phyloP scores from a whole-genome alignment of 257 asterid species.

The Primulina huaijiensis region DNA sequence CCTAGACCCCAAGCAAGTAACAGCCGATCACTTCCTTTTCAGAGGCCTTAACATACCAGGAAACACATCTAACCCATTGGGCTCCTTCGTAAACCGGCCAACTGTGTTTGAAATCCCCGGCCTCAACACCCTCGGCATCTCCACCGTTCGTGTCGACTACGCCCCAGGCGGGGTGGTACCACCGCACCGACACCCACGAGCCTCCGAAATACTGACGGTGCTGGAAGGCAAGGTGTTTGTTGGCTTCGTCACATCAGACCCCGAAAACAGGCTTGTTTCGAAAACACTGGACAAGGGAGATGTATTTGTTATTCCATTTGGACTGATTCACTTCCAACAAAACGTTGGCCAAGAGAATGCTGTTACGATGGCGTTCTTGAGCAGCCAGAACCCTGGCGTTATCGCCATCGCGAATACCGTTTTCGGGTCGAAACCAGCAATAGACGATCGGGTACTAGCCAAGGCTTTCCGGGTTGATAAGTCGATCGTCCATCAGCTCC shows the following conservation, averaged over 20 bases:
- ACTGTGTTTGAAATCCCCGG: slow-evolving; percentile 47
- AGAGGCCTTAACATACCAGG: slow-evolving; percentile 39
- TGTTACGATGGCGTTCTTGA: slow-evolving; percentile 42
- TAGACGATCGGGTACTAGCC: slow-evolving; percentile 32
- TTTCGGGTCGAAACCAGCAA: slow-evolving; percentile 39
- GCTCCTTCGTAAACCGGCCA: slow-evolving; percentile 39
- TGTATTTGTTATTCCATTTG: slow-evolving; percentile 42
- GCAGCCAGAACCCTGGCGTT: slow-evolving; percentile 48
- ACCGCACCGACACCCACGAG: slow-evolving; percentile 51
- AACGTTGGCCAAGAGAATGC: slow-evolving; percentile 35
- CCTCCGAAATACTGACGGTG: slow-evolving; percentile 40
- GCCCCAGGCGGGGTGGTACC: slow-evolving; percentile 42
- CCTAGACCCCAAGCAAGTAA: slow-evolving; percentile 38
- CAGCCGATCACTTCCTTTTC: slow-evolving; percentile 44
- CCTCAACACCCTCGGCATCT: slow-evolving; percentile 52
- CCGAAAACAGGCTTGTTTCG: slow-evolving; percentile 37
- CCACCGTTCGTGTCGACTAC: slow-evolving; percentile 49
- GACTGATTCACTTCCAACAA: slow-evolving; percentile 50
- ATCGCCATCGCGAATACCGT: slow-evolving; percentile 40
- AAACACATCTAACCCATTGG: slow-evolving; percentile 49
- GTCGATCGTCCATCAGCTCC: slow-evolving; percentile 28
- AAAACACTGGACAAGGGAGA: slow-evolving; percentile 38
- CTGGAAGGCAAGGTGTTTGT: slow-evolving; percentile 39
- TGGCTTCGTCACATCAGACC: slow-evolving; percentile 50
- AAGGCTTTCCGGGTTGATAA: slow-evolving; percentile 35